Conservation (phyloP, 768 basidiomycete genomes). For the Russula sp. region DNA sequence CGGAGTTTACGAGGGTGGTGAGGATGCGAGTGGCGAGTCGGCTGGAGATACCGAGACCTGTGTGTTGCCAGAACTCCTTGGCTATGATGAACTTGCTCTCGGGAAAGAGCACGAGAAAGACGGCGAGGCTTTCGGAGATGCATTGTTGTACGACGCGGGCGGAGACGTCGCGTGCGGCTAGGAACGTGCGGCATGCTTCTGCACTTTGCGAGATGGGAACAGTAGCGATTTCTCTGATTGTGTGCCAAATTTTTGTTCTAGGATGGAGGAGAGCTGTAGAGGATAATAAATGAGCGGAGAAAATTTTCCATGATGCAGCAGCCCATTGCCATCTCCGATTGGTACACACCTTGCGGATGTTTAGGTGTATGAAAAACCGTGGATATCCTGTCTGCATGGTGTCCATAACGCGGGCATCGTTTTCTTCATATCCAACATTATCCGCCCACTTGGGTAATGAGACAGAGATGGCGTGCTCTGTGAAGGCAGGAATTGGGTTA, state of each 20-base stretch:
- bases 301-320: too few species aligned
- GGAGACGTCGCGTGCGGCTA: constrained; percentile 51
- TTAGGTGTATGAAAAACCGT: constrained; percentile 87
- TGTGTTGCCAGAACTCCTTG: constrained; percentile 96
- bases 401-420: constrained; percentile 72
- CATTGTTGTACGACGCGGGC: constrained; percentile 66
- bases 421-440: constrained; percentile 89
- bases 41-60: constrained; percentile 85
- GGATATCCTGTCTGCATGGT: constrained; percentile 90
- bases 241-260: constrained; percentile 72
- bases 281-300: neutral
- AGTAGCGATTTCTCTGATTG: constrained; percentile 74
- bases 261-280: constrained; percentile 69
- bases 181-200: constrained; percentile 70
- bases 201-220: constrained; percentile 70
- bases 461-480: constrained; percentile 91
- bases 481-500: constrained; percentile 58
- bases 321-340: too few species aligned
- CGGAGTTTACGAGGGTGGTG: constrained; percentile 53
- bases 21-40: constrained; percentile 83
- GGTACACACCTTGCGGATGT: constrained; percentile 70
- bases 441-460: constrained; percentile 92
- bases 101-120: constrained; percentile 83
- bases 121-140: constrained; percentile 48
- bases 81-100: constrained; percentile 57